A percentile compares a stretch with the other conserved stretches of the same genome.
Evolutionary conservation across 2,329 filamentous ascomycete species (phyloP).

Genomic region (Verticillium isaacii): DNA sequence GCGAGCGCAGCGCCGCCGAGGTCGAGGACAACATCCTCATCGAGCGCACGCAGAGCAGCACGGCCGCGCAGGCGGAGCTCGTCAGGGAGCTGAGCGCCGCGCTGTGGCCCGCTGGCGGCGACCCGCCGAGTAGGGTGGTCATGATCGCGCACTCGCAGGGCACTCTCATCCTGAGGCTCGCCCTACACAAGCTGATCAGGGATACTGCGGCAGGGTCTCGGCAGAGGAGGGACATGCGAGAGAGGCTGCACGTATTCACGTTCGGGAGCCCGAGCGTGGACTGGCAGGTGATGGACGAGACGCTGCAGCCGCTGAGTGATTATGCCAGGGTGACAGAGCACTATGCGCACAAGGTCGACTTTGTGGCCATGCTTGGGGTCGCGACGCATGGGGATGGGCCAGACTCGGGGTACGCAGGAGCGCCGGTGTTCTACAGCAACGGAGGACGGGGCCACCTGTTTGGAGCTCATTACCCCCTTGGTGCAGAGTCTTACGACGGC

Average conservation of each 20-base stretch:
- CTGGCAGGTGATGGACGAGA: conserved; percentile 3
- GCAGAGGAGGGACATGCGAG: not conserved
- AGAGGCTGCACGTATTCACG: not conserved
- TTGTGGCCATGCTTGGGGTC: conserved; percentile 8
- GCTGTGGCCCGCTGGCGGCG: not conserved
- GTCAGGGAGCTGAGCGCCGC: not conserved
- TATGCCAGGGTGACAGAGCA: conserved; percentile 7
- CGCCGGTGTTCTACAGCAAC: not conserved
- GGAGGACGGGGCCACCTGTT: not conserved
- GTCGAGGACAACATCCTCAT: conserved; percentile 2
- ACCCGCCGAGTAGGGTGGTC: conserved; percentile 1
- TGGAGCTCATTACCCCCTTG: conserved; percentile 1
- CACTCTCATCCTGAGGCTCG: conserved; percentile 3
- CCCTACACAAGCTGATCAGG: conserved; percentile 2
- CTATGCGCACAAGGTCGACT: conserved; percentile 6
- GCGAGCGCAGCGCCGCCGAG: conserved; percentile 3
- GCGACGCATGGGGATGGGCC: not conserved
- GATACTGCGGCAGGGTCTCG: not conserved
- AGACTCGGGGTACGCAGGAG: not conserved
- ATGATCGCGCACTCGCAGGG: conserved; percentile 10
- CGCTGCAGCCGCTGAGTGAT: not conserved
- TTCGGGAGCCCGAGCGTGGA: conserved; percentile 10
- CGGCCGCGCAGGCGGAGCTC: conserved; percentile 2
- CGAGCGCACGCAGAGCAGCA: conserved; percentile 3
- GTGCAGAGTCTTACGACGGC: not conserved